Evolutionary conservation across 2,329 filamentous ascomycete genomes (phyloP).

Genomic region (Berkeleyomyces basicola): DNA sequence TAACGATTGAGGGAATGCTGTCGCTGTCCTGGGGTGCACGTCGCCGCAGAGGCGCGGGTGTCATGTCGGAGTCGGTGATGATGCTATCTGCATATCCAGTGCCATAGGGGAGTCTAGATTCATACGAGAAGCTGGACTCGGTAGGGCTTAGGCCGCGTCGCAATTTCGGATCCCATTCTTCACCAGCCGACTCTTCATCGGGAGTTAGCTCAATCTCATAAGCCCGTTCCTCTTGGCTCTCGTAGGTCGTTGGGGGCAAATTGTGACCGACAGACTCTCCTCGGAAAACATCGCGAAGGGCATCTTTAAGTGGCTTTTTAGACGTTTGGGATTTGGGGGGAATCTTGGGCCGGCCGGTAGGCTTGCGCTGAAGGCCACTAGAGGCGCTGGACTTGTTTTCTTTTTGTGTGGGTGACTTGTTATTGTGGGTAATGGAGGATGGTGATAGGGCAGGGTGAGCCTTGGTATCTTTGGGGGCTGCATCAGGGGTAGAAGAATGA

Average conservation of each 20-base stretch:
- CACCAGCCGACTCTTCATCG: conserved; percentile 17
- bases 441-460: neutral
- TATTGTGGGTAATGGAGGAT: conserved; percentile 15
- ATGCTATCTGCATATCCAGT: conserved; percentile 4
- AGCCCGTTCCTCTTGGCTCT: conserved; percentile 29
- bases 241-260: conserved; percentile 30
- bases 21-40: conserved; percentile 36
- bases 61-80: conserved; percentile 13
- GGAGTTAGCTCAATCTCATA: conserved; percentile 16
- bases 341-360: conserved; percentile 33
- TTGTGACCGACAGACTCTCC: conserved; percentile 39
- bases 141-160: conserved; percentile 2
- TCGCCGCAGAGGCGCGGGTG: conserved; percentile 20
- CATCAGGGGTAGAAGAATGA: neutral
- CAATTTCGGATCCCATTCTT: conserved; percentile 16
- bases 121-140: conserved; percentile 8
- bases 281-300: conserved; percentile 43
- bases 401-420: conserved; percentile 14
- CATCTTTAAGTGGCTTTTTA: conserved; percentile 39
- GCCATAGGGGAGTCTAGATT: neutral
- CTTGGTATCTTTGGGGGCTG: conserved; percentile 5
- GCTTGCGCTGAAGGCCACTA: conserved; percentile 35
- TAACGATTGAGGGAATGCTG: conserved; percentile 40
- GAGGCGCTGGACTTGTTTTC: conserved; percentile 21
- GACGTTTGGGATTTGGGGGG: conserved; percentile 9